A percentile compares a stretch with the other conserved stretches of the same genome.
Conservation (phyloP, 176 grass and related monocot genomes). For the Areca catechu region DNA sequence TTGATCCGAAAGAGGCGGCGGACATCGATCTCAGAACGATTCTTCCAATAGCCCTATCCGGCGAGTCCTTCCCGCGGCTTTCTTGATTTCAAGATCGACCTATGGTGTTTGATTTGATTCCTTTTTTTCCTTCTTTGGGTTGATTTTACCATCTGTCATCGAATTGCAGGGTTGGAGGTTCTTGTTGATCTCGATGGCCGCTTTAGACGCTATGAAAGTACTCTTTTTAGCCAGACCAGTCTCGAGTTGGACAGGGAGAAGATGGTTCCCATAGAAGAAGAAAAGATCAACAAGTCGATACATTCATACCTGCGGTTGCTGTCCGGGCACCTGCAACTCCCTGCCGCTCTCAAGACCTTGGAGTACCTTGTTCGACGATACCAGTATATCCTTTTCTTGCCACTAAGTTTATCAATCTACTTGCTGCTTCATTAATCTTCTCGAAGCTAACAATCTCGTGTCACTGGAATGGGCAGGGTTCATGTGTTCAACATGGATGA, state of each 20-base stretch:
- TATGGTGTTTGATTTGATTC: background rate
- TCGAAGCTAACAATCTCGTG: conserved; percentile 12
- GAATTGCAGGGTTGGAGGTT: conserved; percentile 62
- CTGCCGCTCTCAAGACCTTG: conserved; percentile 61
- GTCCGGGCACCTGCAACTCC: conserved; percentile 57
- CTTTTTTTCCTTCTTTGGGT: background rate
- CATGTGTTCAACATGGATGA: conserved; percentile 89
- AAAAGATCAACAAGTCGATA: conserved; percentile 76
- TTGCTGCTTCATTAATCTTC: conserved; percentile 12
- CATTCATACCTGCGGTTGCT: conserved; percentile 66
- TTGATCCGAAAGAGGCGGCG: conserved; percentile 57
- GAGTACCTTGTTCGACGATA: conserved; percentile 91
- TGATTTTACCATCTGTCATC: background rate
- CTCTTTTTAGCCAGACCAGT: conserved; percentile 76
- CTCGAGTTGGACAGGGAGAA: conserved; percentile 70
- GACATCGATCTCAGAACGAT: conserved; percentile 67
- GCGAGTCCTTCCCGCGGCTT: background rate
- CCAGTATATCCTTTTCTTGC: conserved; percentile 28
- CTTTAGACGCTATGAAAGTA: conserved; percentile 45
- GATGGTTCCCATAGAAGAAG: conserved; percentile 58
- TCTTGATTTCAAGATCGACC: background rate
- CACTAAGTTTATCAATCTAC: background rate
- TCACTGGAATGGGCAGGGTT: conserved; percentile 39
- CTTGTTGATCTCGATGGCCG: conserved; percentile 42
- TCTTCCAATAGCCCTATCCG: conserved; percentile 67